phyloP scores from a whole-genome alignment of 192 early-diverging fungal genomes.

The Backusella luteola region DNA sequence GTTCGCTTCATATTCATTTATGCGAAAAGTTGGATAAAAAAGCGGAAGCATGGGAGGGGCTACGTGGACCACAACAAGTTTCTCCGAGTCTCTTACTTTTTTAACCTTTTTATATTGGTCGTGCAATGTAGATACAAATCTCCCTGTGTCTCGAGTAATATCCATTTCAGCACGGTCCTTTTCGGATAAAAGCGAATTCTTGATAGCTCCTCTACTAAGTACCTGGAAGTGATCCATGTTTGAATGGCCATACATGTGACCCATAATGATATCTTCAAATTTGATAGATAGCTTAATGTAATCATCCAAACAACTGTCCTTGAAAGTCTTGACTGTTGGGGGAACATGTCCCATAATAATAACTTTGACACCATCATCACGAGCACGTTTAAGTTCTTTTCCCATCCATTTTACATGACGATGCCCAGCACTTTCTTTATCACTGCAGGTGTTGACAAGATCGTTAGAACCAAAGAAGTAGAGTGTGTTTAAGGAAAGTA shows the following conservation, averaged over 20 bases:
- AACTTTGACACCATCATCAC: slow-evolving; percentile 44
- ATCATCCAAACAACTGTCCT: slow-evolving; percentile 34
- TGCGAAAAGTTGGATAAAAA: slow-evolving; percentile 61
- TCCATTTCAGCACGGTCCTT: not conserved
- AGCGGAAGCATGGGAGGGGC: slow-evolving; percentile 66
- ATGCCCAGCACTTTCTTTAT: slow-evolving; percentile 55
- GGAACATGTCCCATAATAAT: slow-evolving; percentile 69
- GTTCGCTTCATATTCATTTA: slow-evolving; percentile 49
- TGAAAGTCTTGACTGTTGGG: slow-evolving; percentile 49
- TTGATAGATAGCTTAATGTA: slow-evolving; percentile 43
- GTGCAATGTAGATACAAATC: not conserved
- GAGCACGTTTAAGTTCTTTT: slow-evolving; percentile 49
- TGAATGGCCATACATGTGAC: slow-evolving; percentile 74
- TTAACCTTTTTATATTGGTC: slow-evolving; percentile 20
- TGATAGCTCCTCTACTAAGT: slow-evolving; percentile 8
- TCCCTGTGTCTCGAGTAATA: slow-evolving; percentile 5
- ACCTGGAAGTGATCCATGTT: slow-evolving; percentile 61
- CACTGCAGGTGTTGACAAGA: slow-evolving; percentile 61
- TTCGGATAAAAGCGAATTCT: not conserved
- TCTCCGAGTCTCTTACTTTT: not conserved
- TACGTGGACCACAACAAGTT: slow-evolving; percentile 30
- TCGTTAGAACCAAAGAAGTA: slow-evolving; percentile 74
- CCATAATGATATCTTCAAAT: slow-evolving; percentile 53
- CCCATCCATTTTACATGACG: slow-evolving; percentile 71
- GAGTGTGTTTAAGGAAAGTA: slow-evolving; percentile 67